These are phyloP conservation scores for Phytophthora crassamura DNA, from an alignment of 352 stramenopile genomes.

Conservation along the genomic window DNA sequence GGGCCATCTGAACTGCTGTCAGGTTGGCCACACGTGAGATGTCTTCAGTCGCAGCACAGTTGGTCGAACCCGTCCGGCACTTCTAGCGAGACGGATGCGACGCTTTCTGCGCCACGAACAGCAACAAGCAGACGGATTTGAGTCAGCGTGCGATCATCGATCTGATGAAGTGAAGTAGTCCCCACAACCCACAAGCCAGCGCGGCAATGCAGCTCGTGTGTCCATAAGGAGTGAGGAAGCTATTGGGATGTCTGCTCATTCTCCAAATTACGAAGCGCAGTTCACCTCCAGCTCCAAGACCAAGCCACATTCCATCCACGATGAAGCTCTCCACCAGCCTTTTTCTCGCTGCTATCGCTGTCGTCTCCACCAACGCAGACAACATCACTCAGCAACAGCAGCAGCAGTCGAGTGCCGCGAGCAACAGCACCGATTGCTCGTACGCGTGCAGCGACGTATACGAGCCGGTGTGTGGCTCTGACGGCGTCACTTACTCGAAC, in stretches of 20 bases:
- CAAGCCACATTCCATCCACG: not conserved
- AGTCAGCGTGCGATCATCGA: conserved; percentile 12
- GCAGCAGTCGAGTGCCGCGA: conserved; percentile 10
- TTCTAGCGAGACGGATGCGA: not conserved
- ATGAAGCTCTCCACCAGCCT: conserved; percentile 11
- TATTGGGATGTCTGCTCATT: conserved; percentile 15
- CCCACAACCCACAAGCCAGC: not conserved
- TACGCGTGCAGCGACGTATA: conserved; percentile 9
- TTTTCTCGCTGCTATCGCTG: conserved; percentile 6
- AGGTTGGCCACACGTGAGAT: not conserved
- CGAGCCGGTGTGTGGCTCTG: conserved; percentile 18
- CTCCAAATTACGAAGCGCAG: conserved; percentile 16
- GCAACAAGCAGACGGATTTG: conserved; percentile 13
- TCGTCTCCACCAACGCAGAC: not conserved
- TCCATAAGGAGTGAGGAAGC: too few species aligned
- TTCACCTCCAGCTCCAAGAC: not conserved
- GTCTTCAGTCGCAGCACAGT: not conserved
- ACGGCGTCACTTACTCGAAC: conserved; percentile 34
- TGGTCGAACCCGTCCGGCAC: not conserved
- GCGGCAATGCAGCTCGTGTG: not conserved
- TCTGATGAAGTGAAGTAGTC: not conserved
- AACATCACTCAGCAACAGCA: conserved; percentile 2
- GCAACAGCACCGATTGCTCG: conserved; percentile 17
- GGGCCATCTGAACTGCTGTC: too few species aligned
- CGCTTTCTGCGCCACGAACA: conserved; percentile 13